Evolutionary conservation across 345 rosid genomes (phyloP).

Genomic region (Camelina sativa): DNA sequence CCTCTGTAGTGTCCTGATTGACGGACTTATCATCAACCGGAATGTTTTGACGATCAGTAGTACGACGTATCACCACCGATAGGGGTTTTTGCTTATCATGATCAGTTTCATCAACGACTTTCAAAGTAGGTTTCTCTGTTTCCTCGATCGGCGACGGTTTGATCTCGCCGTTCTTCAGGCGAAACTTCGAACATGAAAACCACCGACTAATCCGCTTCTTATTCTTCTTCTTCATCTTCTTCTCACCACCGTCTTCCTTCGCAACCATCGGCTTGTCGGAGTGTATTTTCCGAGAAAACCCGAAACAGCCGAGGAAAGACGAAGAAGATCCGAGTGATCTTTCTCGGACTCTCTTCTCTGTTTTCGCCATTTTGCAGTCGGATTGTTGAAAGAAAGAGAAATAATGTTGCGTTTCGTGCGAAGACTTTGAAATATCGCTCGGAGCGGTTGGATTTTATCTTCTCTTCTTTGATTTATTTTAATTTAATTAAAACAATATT

Average conservation of each 20-base stretch:
- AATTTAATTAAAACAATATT: not conserved
- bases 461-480: not conserved
- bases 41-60: constrained; percentile 33
- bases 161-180: constrained; percentile 45
- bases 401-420: constrained; percentile 29
- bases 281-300: constrained; percentile 44
- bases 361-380: constrained; percentile 46
- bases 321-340: constrained; percentile 25
- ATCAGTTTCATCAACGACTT: not conserved
- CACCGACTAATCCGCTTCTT: constrained; percentile 13
- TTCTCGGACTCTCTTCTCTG: constrained; percentile 23
- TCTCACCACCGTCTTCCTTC: constrained; percentile 18
- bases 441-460: constrained; percentile 44
- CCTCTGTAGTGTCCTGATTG: constrained; percentile 34
- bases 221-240: constrained; percentile 11
- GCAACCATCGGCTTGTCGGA: constrained; percentile 17
- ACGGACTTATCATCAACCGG: constrained; percentile 31
- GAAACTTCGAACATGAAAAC: constrained; percentile 42
- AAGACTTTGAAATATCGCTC: constrained; percentile 43
- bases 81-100: constrained; percentile 26
- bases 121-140: constrained; percentile 20
- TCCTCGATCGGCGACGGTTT: constrained; percentile 56
- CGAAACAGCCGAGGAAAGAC: constrained; percentile 54
- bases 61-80: constrained; percentile 38
- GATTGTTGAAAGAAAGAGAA: constrained; percentile 27